Conservation (phyloP, 441 rosid genomes). For the Corymbia citriodora region DNA sequence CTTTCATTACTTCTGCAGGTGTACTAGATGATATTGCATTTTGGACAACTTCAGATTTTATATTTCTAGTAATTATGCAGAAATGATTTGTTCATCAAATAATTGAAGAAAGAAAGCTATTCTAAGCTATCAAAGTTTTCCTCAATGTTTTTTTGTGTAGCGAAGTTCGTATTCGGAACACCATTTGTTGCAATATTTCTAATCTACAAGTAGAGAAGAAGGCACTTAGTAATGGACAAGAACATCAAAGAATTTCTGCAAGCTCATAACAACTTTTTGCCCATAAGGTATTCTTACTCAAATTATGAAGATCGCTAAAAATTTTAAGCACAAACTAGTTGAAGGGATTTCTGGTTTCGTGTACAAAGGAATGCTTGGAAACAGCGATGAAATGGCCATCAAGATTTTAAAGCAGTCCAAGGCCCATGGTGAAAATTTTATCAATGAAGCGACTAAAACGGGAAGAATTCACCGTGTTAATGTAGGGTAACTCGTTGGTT, state of each 20-base stretch:
- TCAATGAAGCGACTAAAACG: background rate
- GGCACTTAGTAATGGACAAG: background rate
- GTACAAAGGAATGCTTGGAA: background rate
- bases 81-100: accelerated
- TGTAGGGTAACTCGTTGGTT: background rate
- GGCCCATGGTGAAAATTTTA: background rate
- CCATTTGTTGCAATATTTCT: background rate
- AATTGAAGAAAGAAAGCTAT: accelerated
- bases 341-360: accelerated
- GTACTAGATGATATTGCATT: background rate
- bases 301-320: background rate
- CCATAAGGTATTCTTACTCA: background rate
- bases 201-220: background rate
- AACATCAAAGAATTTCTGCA: background rate
- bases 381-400: background rate
- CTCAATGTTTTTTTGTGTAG: background rate
- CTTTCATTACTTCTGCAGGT: background rate
- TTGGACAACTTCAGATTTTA: background rate
- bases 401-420: background rate
- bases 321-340: background rate
- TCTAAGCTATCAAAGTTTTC: background rate
- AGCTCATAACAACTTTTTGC: background rate
- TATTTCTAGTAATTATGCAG: background rate
- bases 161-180: accelerated
- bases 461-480: background rate